Evolutionary conservation across 441 rosid species (phyloP).

Genomic region (Manihot esculenta): DNA sequence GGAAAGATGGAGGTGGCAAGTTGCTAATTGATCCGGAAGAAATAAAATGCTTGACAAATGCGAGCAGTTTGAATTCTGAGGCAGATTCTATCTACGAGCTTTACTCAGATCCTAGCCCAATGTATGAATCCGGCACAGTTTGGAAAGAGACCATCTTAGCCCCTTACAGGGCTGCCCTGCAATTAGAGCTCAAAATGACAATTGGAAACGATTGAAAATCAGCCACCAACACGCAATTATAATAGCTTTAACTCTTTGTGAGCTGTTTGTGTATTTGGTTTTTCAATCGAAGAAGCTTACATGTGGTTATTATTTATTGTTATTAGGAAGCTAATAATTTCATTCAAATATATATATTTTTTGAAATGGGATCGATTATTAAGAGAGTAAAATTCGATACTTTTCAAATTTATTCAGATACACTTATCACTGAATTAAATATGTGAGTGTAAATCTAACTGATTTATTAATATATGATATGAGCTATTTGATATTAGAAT

Average conservation of each 20-base stretch:
- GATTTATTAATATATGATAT: too few species aligned
- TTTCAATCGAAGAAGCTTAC: too few species aligned
- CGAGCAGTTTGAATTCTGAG: conserved; percentile 43
- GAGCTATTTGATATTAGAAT: too few species aligned
- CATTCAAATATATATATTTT: too few species aligned
- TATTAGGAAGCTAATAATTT: too few species aligned
- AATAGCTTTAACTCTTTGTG: too few species aligned
- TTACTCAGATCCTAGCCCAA: conserved; percentile 38
- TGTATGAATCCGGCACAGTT: conserved; percentile 51
- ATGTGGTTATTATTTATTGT: too few species aligned
- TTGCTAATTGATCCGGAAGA: conserved; percentile 54
- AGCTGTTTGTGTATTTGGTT: neutral
- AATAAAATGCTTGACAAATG: conserved; percentile 43
- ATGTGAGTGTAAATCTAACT: too few species aligned
- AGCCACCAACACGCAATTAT: neutral
- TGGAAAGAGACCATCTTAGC: conserved; percentile 57
- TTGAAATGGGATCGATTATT: too few species aligned
- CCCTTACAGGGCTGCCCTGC: conserved; percentile 47
- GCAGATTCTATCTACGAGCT: conserved; percentile 70
- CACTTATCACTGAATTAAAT: too few species aligned
- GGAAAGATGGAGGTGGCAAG: conserved; percentile 65
- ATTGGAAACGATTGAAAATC: conserved; percentile 48
- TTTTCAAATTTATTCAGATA: too few species aligned
- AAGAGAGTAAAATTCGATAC: too few species aligned
- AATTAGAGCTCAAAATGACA: conserved; percentile 41